Percentiles rank a stretch among this genome's conserved stretches.
These are phyloP conservation scores for Yamadazyma jaroonii DNA, from an alignment of 1,139 yeast species.

Conservation along the genomic window DNA sequence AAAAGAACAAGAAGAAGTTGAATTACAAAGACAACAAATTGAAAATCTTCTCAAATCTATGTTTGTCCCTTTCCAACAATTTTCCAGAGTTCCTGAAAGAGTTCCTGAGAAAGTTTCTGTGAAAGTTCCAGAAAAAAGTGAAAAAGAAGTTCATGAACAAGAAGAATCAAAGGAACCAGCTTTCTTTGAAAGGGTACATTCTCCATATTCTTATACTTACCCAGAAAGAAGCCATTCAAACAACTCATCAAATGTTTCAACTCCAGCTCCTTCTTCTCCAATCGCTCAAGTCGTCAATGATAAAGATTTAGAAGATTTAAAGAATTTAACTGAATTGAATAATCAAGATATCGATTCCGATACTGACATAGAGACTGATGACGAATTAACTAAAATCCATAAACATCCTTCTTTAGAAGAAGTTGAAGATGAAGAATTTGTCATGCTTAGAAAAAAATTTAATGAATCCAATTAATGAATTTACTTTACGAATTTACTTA, in stretches of 20 bases:
- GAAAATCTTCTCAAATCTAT: constrained; percentile 14
- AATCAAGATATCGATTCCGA: constrained; percentile 10
- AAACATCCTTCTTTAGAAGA: constrained; percentile 37
- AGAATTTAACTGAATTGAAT: constrained; percentile 1
- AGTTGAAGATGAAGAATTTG: constrained; percentile 46
- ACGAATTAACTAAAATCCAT: constrained; percentile 9
- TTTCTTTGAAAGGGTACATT: constrained; percentile 1
- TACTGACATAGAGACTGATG: constrained; percentile 5
- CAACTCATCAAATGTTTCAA: not conserved
- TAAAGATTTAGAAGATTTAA: constrained; percentile 2
- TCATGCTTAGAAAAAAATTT: constrained; percentile 39
- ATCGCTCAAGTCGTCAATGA: constrained; percentile 13
- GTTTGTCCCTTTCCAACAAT: constrained; percentile 6
- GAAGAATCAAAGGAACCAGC: not conserved
- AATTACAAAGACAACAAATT: constrained; percentile 12
- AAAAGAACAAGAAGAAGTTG: constrained; percentile 5
- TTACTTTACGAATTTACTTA: no score
- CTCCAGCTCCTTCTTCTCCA: constrained; percentile 7
- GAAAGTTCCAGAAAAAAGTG: not conserved
- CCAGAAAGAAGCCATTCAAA: not conserved
- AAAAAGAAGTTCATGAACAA: not conserved
- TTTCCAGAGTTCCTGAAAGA: constrained; percentile 5
- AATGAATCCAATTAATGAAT: constrained; percentile 17
- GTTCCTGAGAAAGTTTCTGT: not conserved
- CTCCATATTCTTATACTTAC: constrained; percentile 3